These are phyloP conservation scores for Arabidopsis thaliana DNA, from an alignment of 345 rosid genomes.

Conservation along the genomic window DNA sequence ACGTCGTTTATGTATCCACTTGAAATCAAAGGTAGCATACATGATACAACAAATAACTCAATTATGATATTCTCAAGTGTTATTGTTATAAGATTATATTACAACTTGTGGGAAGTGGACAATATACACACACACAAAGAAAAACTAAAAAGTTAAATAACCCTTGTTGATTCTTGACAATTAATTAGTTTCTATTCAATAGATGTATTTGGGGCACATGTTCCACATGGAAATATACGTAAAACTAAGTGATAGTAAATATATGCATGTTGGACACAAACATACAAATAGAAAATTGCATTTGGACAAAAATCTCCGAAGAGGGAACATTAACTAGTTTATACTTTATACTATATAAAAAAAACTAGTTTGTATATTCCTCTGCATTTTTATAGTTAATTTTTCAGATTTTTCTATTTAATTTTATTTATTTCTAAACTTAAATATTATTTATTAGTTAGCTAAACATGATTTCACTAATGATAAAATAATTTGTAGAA, in stretches of 20 bases:
- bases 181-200: neutral
- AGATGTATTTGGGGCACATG: slow-evolving; percentile 20
- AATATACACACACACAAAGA: neutral
- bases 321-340: slow-evolving; percentile 23
- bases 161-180: slow-evolving; percentile 1
- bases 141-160: neutral
- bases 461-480: too few relatives aligned
- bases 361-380: too few relatives aligned
- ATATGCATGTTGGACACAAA: slow-evolving; percentile 21
- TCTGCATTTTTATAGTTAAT: too few relatives aligned
- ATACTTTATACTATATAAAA: too few relatives aligned
- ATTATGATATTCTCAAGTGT: slow-evolving; percentile 33
- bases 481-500: too few relatives aligned
- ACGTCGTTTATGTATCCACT: slow-evolving; percentile 28
- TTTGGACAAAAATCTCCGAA: slow-evolving; percentile 20
- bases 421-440: too few relatives aligned
- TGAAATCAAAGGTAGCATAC: slow-evolving; percentile 28
- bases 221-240: slow-evolving; percentile 13
- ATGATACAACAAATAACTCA: slow-evolving; percentile 22
- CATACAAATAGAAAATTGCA: slow-evolving; percentile 23
- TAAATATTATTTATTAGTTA: too few relatives aligned
- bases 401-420: too few relatives aligned
- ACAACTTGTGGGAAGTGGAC: slow-evolving; percentile 39
- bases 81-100: slow-evolving; percentile 28
- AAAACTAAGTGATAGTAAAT: neutral